A percentile compares a stretch with the other conserved stretches of the same genome.
Conservation (phyloP, 1,284 basidiomycete genomes). For the Xerocomus minutiporus region DNA sequence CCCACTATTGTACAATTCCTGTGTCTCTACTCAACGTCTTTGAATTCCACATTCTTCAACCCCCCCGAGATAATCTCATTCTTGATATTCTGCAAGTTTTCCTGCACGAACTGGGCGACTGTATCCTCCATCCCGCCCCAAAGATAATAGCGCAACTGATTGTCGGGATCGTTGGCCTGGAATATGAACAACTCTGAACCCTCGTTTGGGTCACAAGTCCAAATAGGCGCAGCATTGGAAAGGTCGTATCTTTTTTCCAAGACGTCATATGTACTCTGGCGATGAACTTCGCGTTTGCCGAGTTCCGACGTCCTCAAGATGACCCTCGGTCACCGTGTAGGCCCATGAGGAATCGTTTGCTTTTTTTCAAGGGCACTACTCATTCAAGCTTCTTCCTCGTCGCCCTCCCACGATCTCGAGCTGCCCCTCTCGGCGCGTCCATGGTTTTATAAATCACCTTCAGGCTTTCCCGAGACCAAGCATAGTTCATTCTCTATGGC, state of each 20-base stretch:
- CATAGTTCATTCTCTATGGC: no score
- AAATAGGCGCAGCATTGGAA: background rate
- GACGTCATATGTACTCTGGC: background rate
- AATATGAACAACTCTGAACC: slow-evolving; percentile 5
- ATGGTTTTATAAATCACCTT: no score
- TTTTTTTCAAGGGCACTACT: no score
- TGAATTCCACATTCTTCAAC: background rate
- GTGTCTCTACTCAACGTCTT: no score
- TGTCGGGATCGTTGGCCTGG: background rate
- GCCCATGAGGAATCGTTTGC: no score
- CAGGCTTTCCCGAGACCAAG: no score
- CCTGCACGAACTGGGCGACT: background rate
- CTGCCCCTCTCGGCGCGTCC: no score
- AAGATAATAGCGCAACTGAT: background rate
- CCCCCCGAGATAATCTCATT: background rate
- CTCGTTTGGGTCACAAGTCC: background rate
- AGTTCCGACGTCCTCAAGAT: background rate
- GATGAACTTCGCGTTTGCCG: no score
- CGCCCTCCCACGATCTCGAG: no score
- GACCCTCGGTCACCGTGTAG: no score
- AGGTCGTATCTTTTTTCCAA: background rate
- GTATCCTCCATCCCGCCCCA: slow-evolving; percentile 6
- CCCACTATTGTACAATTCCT: no score
- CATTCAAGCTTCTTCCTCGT: no score
- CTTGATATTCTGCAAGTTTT: background rate